A percentile compares a stretch with the other conserved stretches of the same genome.
Evolutionary conservation across 164 flowering plant species (phyloP).

Genomic region (Warburgia ugandensis): DNA sequence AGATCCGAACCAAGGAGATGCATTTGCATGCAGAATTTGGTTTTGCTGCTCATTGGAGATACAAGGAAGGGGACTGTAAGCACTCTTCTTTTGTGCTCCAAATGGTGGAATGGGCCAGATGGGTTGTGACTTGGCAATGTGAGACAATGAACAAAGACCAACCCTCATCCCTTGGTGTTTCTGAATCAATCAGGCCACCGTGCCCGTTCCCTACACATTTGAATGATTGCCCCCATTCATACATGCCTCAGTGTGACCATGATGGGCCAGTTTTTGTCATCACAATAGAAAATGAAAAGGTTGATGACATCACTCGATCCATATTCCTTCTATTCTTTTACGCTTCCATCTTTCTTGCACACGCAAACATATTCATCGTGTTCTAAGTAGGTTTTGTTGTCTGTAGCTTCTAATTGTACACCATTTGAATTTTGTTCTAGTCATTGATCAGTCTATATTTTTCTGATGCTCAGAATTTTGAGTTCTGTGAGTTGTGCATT

Average conservation of each 20-base stretch:
- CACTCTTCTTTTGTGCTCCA: constrained; percentile 78
- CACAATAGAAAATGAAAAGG: constrained; percentile 91
- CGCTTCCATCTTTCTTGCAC: too few relatives aligned
- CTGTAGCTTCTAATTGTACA: too few relatives aligned
- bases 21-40: constrained; percentile 94
- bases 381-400: too few relatives aligned
- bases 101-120: constrained; percentile 97
- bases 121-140: constrained; percentile 89
- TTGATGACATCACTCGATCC: constrained; percentile 6
- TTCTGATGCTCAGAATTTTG: too few relatives aligned
- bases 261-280: constrained; percentile 81
- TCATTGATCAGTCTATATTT: too few relatives aligned
- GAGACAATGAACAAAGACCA: constrained; percentile 60
- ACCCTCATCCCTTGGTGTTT: constrained; percentile 26
- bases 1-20: constrained; percentile 91
- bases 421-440: too few relatives aligned
- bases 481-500: too few relatives aligned
- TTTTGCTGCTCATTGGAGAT: constrained; percentile 98
- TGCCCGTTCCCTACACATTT: constrained; percentile 82
- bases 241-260: constrained; percentile 37
- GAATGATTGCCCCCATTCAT: constrained; percentile 66
- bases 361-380: too few relatives aligned
- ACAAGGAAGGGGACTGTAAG: constrained; percentile 79
- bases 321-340: too few relatives aligned
- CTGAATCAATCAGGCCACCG: constrained; percentile 53